Percentiles rank a stretch among this genome's conserved stretches.
phyloP scores from a whole-genome alignment of 2,329 filamentous ascomycete genomes.

The Berkeleyomyces rouxiae region DNA sequence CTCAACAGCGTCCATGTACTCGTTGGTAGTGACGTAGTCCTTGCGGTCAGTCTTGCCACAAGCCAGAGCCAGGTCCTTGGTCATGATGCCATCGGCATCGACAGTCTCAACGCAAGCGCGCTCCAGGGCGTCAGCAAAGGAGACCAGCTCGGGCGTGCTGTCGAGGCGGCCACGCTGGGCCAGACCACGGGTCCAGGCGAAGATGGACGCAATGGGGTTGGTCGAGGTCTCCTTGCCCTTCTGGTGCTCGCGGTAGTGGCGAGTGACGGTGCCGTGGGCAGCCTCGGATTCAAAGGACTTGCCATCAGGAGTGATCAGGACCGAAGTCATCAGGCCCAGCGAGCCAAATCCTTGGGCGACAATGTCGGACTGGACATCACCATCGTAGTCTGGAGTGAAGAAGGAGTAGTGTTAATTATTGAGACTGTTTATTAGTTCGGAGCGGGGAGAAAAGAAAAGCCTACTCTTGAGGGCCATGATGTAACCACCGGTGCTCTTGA shows the following conservation, averaged over 20 bases:
- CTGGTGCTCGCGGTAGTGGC: slow-evolving; percentile 97
- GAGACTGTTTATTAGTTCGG: background rate
- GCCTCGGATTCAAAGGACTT: slow-evolving; percentile 96
- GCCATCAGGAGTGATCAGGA: slow-evolving; percentile 90
- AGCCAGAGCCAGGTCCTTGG: slow-evolving; percentile 93
- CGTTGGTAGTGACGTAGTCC: slow-evolving; percentile 78
- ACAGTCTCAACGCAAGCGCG: slow-evolving; percentile 89
- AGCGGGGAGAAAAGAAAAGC: slow-evolving; percentile 20
- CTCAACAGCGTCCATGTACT: slow-evolving; percentile 90
- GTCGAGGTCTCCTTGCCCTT: slow-evolving; percentile 95
- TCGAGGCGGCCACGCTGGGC: slow-evolving; percentile 88
- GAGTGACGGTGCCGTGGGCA: slow-evolving; percentile 93
- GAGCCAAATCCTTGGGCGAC: slow-evolving; percentile 97
- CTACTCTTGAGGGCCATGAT: slow-evolving; percentile 96
- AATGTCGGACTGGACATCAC: slow-evolving; percentile 96
- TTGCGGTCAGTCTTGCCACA: slow-evolving; percentile 73
- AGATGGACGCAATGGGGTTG: slow-evolving; percentile 97
- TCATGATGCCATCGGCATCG: slow-evolving; percentile 90
- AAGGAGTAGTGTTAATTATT: background rate
- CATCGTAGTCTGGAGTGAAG: slow-evolving; percentile 65
- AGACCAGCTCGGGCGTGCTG: slow-evolving; percentile 74
- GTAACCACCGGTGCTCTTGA: slow-evolving; percentile 94
- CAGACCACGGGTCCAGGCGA: slow-evolving; percentile 93
- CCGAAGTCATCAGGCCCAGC: slow-evolving; percentile 94
- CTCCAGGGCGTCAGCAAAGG: slow-evolving; percentile 84